Percentiles rank a stretch among this genome's conserved stretches.
phyloP scores from a whole-genome alignment of 2,329 filamentous ascomycete species.

The Penicillium sp. region DNA sequence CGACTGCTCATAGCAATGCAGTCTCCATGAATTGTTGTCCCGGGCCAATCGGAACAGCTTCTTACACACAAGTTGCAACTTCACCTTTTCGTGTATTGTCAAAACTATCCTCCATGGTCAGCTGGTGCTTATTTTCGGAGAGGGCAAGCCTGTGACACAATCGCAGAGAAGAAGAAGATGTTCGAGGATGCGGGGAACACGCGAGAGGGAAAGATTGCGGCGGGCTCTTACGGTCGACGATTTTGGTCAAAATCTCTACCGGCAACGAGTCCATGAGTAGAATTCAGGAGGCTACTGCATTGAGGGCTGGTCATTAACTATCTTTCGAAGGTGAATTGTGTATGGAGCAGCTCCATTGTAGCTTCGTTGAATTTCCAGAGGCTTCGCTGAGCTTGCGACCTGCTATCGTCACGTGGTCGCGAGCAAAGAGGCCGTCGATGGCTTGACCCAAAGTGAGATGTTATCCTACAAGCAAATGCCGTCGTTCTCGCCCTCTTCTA shows the following conservation, averaged over 20 bases:
- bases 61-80: conserved; percentile 63
- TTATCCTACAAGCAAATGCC: too few relatives aligned
- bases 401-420: conserved; percentile 17
- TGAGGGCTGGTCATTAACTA: conserved; percentile 16
- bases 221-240: conserved; percentile 53
- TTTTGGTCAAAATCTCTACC: conserved; percentile 58
- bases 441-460: too few relatives aligned
- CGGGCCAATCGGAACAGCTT: conserved; percentile 61
- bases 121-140: not conserved
- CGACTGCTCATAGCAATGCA: conserved; percentile 66
- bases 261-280: conserved; percentile 52
- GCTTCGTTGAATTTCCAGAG: conserved; percentile 11
- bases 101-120: conserved; percentile 46
- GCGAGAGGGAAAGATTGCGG: conserved; percentile 10
- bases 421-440: not conserved
- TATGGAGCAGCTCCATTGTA: conserved; percentile 8
- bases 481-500: too few relatives aligned
- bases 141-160: too few relatives aligned
- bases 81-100: conserved; percentile 58
- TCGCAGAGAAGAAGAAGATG: conserved; percentile 1
- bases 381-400: conserved; percentile 16
- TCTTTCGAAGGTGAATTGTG: not conserved
- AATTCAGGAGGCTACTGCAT: conserved; percentile 19
- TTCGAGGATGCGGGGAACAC: conserved; percentile 16
- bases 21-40: conserved; percentile 71